A percentile compares a stretch with the other conserved stretches of the same genome.
phyloP scores from a whole-genome alignment of 164 flowering plant species.

The Vitis riparia region DNA sequence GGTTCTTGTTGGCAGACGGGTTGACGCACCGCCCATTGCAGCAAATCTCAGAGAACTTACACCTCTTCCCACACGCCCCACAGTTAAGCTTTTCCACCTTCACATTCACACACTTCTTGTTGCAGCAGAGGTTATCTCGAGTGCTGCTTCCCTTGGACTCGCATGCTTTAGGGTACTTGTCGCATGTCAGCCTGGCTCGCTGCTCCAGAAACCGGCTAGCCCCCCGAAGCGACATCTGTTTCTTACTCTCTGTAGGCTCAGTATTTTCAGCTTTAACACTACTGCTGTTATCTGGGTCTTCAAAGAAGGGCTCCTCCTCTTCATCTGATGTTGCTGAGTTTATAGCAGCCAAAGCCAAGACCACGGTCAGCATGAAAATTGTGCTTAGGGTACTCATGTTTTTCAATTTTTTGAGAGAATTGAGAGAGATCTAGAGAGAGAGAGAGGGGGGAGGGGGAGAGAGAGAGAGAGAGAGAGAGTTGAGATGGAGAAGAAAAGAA shows the following conservation, averaged over 20 bases:
- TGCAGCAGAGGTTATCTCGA: constrained; percentile 46
- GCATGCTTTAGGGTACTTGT: constrained; percentile 40
- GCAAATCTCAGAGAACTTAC: constrained; percentile 37
- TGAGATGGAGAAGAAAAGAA: background rate
- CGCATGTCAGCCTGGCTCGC: background rate
- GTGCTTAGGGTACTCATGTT: constrained; percentile 12
- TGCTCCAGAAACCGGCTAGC: too few relatives aligned
- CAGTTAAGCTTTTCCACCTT: constrained; percentile 37
- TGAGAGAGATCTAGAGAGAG: background rate
- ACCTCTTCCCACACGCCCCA: constrained; percentile 46
- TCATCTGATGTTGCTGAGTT: too few relatives aligned
- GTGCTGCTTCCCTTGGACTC: constrained; percentile 32
- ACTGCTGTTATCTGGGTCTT: too few relatives aligned
- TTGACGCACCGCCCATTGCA: constrained; percentile 53
- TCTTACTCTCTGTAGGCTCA: too few relatives aligned
- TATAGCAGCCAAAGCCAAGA: constrained; percentile 11
- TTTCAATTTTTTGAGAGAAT: too few relatives aligned
- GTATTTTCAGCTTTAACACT: too few relatives aligned
- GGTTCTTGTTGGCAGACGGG: constrained; percentile 5
- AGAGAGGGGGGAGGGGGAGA: background rate
- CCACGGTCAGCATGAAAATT: constrained; percentile 7
- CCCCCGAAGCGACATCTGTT: too few relatives aligned
- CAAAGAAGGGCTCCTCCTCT: too few relatives aligned
- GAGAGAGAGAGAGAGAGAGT: background rate
- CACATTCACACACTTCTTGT: constrained; percentile 47